Conservation (phyloP, 176 grass and related monocot genomes). For the Tillandsia leiboldiana region DNA sequence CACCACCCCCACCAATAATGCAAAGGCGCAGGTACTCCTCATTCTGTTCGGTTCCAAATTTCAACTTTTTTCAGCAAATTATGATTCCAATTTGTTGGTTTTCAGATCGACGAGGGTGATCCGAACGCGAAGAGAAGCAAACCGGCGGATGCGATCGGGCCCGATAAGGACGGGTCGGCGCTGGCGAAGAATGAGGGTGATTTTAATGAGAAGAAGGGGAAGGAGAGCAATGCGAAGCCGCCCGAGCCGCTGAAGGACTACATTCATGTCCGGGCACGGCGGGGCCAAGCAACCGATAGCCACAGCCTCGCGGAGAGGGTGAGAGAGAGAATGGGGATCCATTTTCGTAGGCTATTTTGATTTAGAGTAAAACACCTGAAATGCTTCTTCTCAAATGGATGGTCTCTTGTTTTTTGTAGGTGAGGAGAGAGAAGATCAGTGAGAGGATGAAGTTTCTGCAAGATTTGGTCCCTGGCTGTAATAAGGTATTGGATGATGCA, state of each 20-base stretch:
- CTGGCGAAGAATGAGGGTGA: not conserved
- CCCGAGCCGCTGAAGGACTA: constrained; percentile 40
- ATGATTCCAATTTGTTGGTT: constrained; percentile 2
- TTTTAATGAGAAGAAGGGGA: not conserved
- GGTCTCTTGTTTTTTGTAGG: constrained; percentile 20
- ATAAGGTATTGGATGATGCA: constrained; percentile 25
- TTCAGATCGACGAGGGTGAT: constrained; percentile 20
- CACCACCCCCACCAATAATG: too few relatives aligned
- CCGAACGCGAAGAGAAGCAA: constrained; percentile 36
- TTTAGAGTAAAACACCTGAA: too few relatives aligned
- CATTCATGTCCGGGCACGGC: constrained; percentile 59
- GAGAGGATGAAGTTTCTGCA: constrained; percentile 69
- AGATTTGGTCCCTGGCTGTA: constrained; percentile 60
- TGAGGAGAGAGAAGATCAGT: constrained; percentile 67
- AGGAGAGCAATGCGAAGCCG: not conserved
- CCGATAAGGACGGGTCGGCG: not conserved
- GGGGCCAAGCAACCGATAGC: constrained; percentile 66
- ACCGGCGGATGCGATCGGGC: not conserved
- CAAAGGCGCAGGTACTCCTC: not conserved
- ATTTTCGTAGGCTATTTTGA: not conserved
- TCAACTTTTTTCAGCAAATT: not conserved
- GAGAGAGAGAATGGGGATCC: not conserved
- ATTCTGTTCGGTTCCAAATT: not conserved
- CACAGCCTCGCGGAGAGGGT: constrained; percentile 75
- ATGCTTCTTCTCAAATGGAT: not conserved